These are phyloP conservation scores for Colletotrichum truncatum DNA, from an alignment of 2,329 filamentous ascomycete species.

Conservation along the genomic window DNA sequence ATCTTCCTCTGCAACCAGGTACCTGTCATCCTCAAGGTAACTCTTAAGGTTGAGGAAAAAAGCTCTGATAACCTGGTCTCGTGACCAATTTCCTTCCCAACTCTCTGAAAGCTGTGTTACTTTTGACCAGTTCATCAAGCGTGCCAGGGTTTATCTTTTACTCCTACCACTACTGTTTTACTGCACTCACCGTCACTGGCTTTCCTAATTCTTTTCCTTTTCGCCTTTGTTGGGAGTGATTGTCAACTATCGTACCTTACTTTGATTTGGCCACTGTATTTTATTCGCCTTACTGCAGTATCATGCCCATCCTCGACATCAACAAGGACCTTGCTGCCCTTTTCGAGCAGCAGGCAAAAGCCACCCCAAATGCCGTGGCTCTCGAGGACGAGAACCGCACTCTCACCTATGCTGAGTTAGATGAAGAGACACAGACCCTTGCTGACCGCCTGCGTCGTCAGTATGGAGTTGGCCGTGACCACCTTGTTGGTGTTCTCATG, in stretches of 20 bases:
- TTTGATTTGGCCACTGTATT: not conserved
- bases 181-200: not conserved
- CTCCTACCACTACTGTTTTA: not conserved
- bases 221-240: not conserved
- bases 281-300: constrained; percentile 24
- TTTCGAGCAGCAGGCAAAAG: constrained; percentile 73
- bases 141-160: not conserved
- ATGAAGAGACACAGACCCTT: constrained; percentile 72
- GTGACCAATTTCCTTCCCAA: constrained; percentile 28
- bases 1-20: constrained; percentile 2
- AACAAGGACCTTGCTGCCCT: constrained; percentile 78
- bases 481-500: constrained; percentile 78
- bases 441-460: constrained; percentile 70
- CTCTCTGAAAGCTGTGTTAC: not conserved
- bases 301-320: constrained; percentile 75
- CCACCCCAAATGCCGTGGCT: constrained; percentile 75
- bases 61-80: constrained; percentile 29
- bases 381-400: constrained; percentile 74
- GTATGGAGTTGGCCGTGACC: constrained; percentile 77
- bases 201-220: not conserved
- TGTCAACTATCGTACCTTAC: not conserved
- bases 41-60: not conserved
- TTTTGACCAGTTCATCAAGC: constrained; percentile 1
- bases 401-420: constrained; percentile 79
- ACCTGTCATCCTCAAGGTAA: not conserved